Evolutionary conservation across 257 asterid species (phyloP), one percentile per base, ranked within the genome.

Genomic region (Plantago elongata): DNA sequence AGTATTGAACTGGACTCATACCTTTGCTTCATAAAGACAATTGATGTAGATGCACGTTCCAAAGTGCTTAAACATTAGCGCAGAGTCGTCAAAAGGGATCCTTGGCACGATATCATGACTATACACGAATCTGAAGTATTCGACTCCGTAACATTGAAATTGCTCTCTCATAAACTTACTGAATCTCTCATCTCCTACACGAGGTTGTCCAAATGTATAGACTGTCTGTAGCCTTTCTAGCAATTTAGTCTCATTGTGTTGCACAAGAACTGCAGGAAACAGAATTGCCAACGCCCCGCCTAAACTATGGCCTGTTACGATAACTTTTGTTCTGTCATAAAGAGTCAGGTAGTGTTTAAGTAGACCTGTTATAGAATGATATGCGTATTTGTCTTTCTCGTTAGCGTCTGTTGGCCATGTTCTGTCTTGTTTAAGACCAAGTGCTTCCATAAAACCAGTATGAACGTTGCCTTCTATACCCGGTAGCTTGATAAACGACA

Each of bases 171-270:
- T 80, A 13, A 71, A 83, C 9, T 56, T 52, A n/a, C 78, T 86
- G 42, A 88, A 88, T 3, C 45, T 15, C 9, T 54, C 66, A 68
- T 85, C 84, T 8, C 94, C 96, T 2, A 88, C 89, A 29, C 83
- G 78, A 0, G 96, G 94, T 54, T 88, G 94, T 11, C 94, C 96
- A 48, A 75, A 88, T 10, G 94, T 84, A 72, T 83, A 79, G 1
- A 88, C 71, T 0, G 66, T 86, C 9, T 83, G 79, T 16, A 85
- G 63, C 69, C 89, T 78, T 43, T 76, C 74, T 51, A 88, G 51
- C 15, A 81, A 1, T 1, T 7, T 9, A 1, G 45, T 50, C 67
- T 88, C 89, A 0, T 69, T 13, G 63, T 76, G 82, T 56, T 69
- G 34, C 6, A 71, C 84, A 46, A 88, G 75, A 64, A 75, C 79